phyloP scores from a whole-genome alignment of 2,329 filamentous ascomycete genomes.

The Paraphoma chrysanthemicola region DNA sequence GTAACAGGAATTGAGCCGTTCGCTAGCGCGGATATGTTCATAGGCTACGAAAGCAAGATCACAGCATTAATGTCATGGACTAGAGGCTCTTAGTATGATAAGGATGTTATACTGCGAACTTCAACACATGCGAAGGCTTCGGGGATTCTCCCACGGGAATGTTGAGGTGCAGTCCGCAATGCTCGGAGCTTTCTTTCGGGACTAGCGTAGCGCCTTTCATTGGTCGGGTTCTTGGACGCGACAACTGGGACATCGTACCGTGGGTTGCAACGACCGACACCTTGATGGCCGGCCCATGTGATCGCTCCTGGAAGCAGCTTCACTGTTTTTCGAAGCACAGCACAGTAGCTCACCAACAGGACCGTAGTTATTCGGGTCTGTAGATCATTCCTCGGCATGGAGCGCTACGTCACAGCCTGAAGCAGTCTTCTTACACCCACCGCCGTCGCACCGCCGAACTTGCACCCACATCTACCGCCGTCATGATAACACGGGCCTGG shows the following conservation, averaged over 20 bases:
- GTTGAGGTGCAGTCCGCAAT: too few species aligned
- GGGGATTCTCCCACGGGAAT: too few species aligned
- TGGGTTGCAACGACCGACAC: not conserved
- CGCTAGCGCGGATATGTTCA: too few species aligned
- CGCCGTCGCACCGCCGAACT: not conserved
- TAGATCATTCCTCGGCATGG: slow-evolving; percentile 1
- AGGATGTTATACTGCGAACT: too few species aligned
- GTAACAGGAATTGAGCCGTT: too few species aligned
- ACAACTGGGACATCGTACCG: not conserved
- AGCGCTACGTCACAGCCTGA: slow-evolving; percentile 3
- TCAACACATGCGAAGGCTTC: too few species aligned
- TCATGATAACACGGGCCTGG: slow-evolving; percentile 37
- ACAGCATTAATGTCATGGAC: too few species aligned
- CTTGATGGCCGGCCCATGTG: too few species aligned
- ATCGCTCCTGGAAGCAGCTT: not conserved
- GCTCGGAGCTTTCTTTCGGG: not conserved
- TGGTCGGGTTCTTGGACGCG: not conserved
- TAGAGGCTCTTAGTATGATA: too few species aligned
- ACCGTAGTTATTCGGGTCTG: not conserved
- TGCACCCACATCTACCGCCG: not conserved
- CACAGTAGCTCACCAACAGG: too few species aligned
- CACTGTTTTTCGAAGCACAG: not conserved
- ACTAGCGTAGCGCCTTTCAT: not conserved
- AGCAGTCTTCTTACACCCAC: not conserved
- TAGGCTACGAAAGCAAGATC: too few species aligned